Evolutionary conservation across 2,329 filamentous ascomycete genomes (phyloP).

Genomic region (Pseudogymnoascus sp.): DNA sequence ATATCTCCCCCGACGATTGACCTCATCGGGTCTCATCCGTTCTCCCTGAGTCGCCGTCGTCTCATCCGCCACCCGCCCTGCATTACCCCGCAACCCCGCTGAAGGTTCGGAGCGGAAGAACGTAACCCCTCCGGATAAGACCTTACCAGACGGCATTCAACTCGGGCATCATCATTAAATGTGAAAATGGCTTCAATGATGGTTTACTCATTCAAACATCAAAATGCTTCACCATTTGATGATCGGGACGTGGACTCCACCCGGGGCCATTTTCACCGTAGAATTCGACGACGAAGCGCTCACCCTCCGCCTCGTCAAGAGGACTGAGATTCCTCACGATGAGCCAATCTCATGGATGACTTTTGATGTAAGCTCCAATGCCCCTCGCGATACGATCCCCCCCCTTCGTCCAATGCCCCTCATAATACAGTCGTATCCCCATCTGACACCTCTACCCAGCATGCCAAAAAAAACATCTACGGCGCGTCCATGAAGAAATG

Average conservation of each 20-base stretch:
- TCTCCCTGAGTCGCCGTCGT: background rate
- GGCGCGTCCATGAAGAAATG: conserved; percentile 91
- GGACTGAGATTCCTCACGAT: conserved; percentile 69
- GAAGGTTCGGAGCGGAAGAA: background rate
- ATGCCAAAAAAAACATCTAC: conserved; percentile 75
- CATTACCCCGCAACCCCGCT: background rate
- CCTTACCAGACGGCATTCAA: background rate
- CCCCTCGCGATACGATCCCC: too few species aligned
- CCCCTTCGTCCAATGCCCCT: too few species aligned
- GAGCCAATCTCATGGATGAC: conserved; percentile 94
- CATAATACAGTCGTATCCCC: too few species aligned
- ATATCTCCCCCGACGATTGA: conserved; percentile 1
- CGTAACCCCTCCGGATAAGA: background rate
- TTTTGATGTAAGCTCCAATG: conserved; percentile 56
- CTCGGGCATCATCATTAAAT: background rate
- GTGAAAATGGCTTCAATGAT: background rate
- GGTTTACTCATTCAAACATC: background rate
- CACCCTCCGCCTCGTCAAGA: conserved; percentile 66
- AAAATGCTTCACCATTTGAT: conserved; percentile 83
- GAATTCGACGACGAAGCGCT: conserved; percentile 76
- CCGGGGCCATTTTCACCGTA: conserved; percentile 82
- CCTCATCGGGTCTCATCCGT: background rate
- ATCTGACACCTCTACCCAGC: conserved; percentile 36
- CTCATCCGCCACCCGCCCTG: background rate
- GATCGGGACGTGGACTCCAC: conserved; percentile 86